Percentiles rank a stretch among this genome's conserved stretches.
These are phyloP conservation scores for Aureobasidium sp. DNA, from an alignment of 2,329 filamentous ascomycete genomes.

Conservation along the genomic window DNA sequence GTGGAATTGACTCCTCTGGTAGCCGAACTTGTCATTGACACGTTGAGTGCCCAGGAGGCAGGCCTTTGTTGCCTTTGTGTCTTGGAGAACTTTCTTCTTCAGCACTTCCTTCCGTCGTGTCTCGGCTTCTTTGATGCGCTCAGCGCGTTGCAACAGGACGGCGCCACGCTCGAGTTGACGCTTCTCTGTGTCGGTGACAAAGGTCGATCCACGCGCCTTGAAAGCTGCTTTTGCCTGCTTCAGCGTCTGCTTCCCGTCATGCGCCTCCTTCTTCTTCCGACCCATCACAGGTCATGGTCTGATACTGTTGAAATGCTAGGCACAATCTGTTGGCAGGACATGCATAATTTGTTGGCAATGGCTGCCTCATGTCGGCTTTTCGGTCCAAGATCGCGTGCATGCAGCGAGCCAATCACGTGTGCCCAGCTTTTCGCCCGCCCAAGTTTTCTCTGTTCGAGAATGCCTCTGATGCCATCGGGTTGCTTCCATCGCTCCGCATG, in stretches of 20 bases:
- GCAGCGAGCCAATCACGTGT: not conserved
- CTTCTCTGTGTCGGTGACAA: constrained; percentile 24
- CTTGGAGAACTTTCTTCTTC: constrained; percentile 22
- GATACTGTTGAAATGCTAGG: not conserved
- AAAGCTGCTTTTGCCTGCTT: constrained; percentile 30
- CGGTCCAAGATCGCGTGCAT: not conserved
- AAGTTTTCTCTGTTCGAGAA: not conserved
- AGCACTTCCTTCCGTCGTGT: constrained; percentile 22
- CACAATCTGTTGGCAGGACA: constrained; percentile 1
- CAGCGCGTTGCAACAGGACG: constrained; percentile 26
- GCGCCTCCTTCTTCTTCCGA: constrained; percentile 5
- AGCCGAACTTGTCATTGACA: constrained; percentile 25
- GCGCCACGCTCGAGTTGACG: constrained; percentile 25
- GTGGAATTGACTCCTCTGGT: constrained; percentile 28
- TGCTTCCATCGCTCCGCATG: not conserved
- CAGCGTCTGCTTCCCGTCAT: constrained; percentile 21
- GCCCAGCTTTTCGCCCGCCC: not conserved
- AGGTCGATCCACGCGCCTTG: constrained; percentile 24
- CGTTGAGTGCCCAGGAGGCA: constrained; percentile 24
- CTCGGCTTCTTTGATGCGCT: constrained; percentile 25
- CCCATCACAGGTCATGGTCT: constrained; percentile 7
- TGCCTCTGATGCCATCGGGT: not conserved
- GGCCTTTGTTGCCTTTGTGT: constrained; percentile 12
- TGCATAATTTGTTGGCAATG: constrained; percentile 8
- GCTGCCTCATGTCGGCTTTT: not conserved